phyloP scores from a whole-genome alignment of 2,329 filamentous ascomycete species.

The Pseudogymnoascus sp. region DNA sequence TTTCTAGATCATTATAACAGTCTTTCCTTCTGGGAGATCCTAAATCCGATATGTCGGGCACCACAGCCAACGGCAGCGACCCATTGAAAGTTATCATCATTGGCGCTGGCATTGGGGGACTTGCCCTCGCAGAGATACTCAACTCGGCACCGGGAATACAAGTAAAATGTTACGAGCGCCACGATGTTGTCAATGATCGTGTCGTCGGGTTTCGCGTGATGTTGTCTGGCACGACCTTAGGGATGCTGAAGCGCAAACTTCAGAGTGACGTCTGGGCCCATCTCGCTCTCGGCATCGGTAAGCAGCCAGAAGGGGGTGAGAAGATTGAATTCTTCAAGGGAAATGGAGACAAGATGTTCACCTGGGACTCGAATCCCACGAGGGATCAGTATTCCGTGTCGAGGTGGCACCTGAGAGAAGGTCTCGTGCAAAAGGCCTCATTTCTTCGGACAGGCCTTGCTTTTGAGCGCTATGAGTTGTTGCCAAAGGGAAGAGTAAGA shows the following conservation, averaged over 20 bases:
- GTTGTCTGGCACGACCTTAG: slow-evolving; percentile 21
- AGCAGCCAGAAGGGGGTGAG: slow-evolving; percentile 20
- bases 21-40: not conserved
- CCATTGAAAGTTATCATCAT: slow-evolving; percentile 14
- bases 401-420: slow-evolving; percentile 21
- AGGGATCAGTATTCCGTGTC: slow-evolving; percentile 22
- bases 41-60: slow-evolving; percentile 24
- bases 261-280: slow-evolving; percentile 18
- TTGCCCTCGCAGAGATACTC: slow-evolving; percentile 22
- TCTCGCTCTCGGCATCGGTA: slow-evolving; percentile 18
- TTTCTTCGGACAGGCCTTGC: slow-evolving; percentile 13
- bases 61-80: slow-evolving; percentile 21
- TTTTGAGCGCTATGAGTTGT: slow-evolving; percentile 13
- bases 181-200: slow-evolving; percentile 16
- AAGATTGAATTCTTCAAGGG: slow-evolving; percentile 22
- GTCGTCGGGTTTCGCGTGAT: slow-evolving; percentile 24
- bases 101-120: slow-evolving; percentile 21
- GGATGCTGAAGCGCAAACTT: slow-evolving; percentile 20
- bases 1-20: too few relatives aligned
- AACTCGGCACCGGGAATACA: slow-evolving; percentile 16
- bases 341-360: slow-evolving; percentile 20
- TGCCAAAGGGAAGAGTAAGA: not conserved
- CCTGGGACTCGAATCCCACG: slow-evolving; percentile 21
- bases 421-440: slow-evolving; percentile 17
- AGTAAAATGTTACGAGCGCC: slow-evolving; percentile 22